Evolutionary conservation across 2,329 filamentous ascomycete species (phyloP), one percentile per base, ranked within the genome.

Genomic region (Fusarium sp.): DNA sequence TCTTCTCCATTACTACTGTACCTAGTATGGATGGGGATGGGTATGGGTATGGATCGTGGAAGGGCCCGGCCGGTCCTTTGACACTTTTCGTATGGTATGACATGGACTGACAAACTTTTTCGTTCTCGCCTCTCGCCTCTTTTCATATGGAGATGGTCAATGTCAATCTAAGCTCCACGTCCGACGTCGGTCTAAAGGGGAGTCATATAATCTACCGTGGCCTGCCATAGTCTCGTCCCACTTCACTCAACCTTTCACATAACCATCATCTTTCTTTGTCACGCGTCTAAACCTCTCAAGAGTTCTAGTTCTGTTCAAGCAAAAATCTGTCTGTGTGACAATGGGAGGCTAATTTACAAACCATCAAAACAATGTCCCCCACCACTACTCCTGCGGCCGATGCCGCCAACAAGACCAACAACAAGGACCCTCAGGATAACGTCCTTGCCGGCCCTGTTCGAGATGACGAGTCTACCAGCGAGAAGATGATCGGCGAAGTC

Each of bases 401-500:
- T 25, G 61, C 49, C 47, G 59, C 56, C 67, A 54, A 43, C 37
- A 59, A 62, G 21, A 39, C 39, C 40, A 41, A 46, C 52, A 58
- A 56, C 56, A 67, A 63, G 36, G 49, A 62, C 23, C 42, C 42
- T 11, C 45, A 52, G 9, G 67, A 68, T 40, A 52, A 57, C 36
- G 58, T 70, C 25, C 55, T 70, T 6, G 27, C 59, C 17, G 27
- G 17, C 5, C 59, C 47, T 9, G 14, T 51, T 27, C 31, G 49
- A 27, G 58, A 63, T 25, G 55, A 62, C 11, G 67, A 70, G 20
- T 68, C 67, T 14, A 58, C 63, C 31, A 70, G 67, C 47, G 67
- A 70, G 27, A 70, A 70, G 25, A 69, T 70, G 69, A 43, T 66
- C 11, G 71, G 71, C 47, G 67, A 73, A 45, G 59, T 70, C 3